These are phyloP conservation scores for Tuber melanosporum DNA, from an alignment of 495 filamentous ascomycete species.

Conservation along the genomic window DNA sequence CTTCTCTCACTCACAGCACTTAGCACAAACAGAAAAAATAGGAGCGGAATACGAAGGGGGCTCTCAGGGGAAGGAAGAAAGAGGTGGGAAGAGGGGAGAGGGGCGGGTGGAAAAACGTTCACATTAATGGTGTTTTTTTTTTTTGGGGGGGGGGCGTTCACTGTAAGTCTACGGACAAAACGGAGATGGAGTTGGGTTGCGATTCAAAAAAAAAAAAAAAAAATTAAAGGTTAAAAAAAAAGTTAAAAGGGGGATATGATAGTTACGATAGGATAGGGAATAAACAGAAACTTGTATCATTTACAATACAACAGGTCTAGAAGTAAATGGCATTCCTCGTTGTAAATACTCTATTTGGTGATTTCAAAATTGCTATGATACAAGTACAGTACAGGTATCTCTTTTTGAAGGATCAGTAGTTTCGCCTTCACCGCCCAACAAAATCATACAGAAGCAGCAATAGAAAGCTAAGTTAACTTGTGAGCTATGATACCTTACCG, in stretches of 20 bases:
- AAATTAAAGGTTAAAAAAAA: background rate
- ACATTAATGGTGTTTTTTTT: background rate
- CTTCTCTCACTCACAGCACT: background rate
- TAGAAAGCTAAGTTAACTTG: background rate
- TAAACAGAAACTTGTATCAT: constrained; percentile 3
- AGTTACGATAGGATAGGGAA: constrained; percentile 3
- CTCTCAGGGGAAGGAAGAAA: background rate
- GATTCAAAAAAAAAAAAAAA: background rate
- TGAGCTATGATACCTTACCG: constrained; percentile 6
- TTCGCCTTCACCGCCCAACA: background rate
- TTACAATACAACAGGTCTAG: background rate
- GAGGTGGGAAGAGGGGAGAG: background rate
- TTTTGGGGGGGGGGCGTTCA: background rate
- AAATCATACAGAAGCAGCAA: background rate
- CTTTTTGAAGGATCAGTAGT: background rate
- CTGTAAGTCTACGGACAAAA: constrained; percentile 1
- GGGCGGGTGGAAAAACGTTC: background rate
- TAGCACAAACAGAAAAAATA: constrained; percentile 1
- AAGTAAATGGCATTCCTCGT: background rate
- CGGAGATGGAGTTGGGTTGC: background rate
- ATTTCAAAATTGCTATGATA: background rate
- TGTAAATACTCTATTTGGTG: background rate
- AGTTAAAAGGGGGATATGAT: background rate
- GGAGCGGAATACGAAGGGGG: constrained; percentile 1
- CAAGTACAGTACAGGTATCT: background rate